phyloP scores from a whole-genome alignment of 768 basidiomycete species.

The Hericium rajendrae region DNA sequence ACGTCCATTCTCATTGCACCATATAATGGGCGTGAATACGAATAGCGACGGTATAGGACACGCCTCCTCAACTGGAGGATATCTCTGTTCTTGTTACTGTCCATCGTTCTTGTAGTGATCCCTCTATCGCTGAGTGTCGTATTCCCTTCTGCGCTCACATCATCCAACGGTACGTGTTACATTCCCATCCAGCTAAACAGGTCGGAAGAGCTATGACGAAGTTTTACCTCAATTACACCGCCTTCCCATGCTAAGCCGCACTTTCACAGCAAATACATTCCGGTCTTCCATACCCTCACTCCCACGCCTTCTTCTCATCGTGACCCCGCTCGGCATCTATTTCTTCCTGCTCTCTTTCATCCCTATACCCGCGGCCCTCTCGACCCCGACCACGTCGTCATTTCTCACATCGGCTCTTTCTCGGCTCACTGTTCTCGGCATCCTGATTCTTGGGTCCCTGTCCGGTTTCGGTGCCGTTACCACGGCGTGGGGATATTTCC shows the following conservation, averaged over 20 bases:
- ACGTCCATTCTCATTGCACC: conserved; percentile 17
- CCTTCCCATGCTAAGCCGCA: not conserved
- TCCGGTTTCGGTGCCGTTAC: conserved; percentile 74
- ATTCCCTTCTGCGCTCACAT: conserved; percentile 26
- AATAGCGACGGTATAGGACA: conserved; percentile 15
- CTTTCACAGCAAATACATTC: not conserved
- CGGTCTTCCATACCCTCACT: not conserved
- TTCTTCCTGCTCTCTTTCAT: conserved; percentile 55
- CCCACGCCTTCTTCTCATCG: conserved; percentile 4
- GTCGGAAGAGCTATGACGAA: too few relatives aligned
- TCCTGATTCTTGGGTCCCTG: conserved; percentile 65
- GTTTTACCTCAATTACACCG: not conserved
- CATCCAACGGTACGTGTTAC: conserved; percentile 4
- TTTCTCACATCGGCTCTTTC: conserved; percentile 32
- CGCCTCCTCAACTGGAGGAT: conserved; percentile 60
- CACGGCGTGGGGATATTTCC: conserved; percentile 54
- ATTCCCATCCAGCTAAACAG: not conserved
- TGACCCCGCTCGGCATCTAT: conserved; percentile 27
- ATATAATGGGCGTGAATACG: too few relatives aligned
- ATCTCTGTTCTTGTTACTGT: conserved; percentile 53
- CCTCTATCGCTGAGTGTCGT: conserved; percentile 58
- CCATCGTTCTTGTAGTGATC: conserved; percentile 52
- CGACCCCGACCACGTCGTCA: conserved; percentile 26
- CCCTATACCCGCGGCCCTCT: conserved; percentile 50
- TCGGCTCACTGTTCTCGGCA: conserved; percentile 68